phyloP scores from a whole-genome alignment of 805 yeast genomes.

The Kodamaea leandrae region DNA sequence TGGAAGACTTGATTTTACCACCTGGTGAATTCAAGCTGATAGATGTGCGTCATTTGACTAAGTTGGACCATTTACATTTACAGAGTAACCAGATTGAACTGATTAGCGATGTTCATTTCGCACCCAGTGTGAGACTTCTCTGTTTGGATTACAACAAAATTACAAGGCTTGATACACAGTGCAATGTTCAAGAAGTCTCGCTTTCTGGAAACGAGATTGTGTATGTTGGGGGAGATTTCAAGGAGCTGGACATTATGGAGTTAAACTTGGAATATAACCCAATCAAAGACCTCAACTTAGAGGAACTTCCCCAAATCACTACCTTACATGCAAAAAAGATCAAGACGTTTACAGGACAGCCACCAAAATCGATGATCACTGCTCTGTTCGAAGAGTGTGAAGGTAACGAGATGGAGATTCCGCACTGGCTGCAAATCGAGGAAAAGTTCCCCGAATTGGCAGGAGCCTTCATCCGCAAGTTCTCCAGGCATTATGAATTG shows the following conservation, averaged over 20 bases:
- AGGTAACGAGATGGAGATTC: neutral
- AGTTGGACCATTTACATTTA: slow-evolving; percentile 4
- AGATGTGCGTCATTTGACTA: neutral
- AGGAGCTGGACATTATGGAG: neutral
- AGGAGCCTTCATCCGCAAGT: neutral
- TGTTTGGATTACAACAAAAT: neutral
- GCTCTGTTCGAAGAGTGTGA: neutral
- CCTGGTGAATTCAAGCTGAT: neutral
- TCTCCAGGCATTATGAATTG: neutral
- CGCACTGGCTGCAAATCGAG: slow-evolving; percentile 2
- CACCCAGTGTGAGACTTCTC: neutral
- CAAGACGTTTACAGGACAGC: neutral
- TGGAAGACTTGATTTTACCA: neutral
- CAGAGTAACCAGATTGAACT: neutral
- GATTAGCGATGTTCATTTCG: neutral
- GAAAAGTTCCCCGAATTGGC: neutral
- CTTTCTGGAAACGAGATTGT: neutral
- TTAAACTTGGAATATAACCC: slow-evolving; percentile 2
- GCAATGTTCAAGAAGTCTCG: neutral
- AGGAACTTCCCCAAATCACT: neutral
- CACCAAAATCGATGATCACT: neutral
- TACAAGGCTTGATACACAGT: neutral
- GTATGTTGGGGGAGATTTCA: neutral
- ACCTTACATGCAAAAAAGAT: neutral
- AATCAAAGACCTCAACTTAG: neutral